Base-by-base conservation (phyloP, 345 rosid species). In the Aquilaria yunnanensis region DNA sequence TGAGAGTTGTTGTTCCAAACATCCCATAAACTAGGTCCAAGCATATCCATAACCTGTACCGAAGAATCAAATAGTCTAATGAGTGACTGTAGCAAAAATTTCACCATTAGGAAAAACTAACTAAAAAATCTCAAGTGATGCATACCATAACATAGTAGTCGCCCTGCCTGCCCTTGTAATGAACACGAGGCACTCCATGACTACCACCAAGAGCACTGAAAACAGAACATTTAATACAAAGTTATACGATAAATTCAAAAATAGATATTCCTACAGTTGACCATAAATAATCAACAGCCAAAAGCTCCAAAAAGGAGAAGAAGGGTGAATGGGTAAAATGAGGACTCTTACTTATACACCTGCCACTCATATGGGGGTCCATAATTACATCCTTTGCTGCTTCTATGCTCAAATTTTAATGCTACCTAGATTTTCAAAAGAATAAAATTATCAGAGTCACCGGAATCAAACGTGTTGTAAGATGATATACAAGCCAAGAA, bases 351-450 rank as follows among this genome's bases (percentile, higher is more conserved):
- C 99, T 69, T 80, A 85, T 94, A 93, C 74, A 94, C 99, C 83
- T 94, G 99, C 99, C 97, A 90, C 89, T 94, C 99, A 46, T 86
- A 82, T 0, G 99, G 97, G 1, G 97, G 97, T 48, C 95, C 95
- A 80, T 82, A 80, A 76, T 72, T 90, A 74, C 98, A 93, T 58
- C 97, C 98, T 82, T 93, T 93, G 83, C 98, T 93, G 74, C 78
- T 93, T 72, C 82, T 81, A 65, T 94, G 97, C 78, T 94, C 99
- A 57, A 94, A 90, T 68, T 94, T 94, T 74, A 94, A 81, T 2
- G 97, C 99, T 49, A 94, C 97, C 99, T 94, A 51, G n/a, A 72
- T 51, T 37, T 57, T 31, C 67, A 10, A 63, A 23, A 62, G 0
- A 60, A 56, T 47, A 67, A 14, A 37, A 37, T 37, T 37, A 37